Conservation (phyloP, 169 alveolate species). For the Perkinsus chesapeaki region DNA sequence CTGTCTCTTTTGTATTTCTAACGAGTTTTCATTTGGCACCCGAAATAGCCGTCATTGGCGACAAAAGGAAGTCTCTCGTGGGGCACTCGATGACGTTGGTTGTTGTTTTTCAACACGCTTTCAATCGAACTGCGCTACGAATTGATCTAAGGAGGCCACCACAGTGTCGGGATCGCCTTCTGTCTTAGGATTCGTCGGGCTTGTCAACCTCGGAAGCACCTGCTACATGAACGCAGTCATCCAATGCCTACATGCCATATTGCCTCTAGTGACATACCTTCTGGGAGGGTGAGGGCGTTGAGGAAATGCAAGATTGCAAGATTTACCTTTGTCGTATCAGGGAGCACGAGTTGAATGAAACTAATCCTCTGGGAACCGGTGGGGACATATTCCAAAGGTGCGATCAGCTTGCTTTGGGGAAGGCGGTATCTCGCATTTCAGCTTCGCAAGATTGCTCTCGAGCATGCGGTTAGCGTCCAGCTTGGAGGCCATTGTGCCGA, state of each 20-base stretch:
- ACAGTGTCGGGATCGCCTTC: background rate
- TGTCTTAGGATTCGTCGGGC: conserved; percentile 83
- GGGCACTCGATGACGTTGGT: too few relatives aligned
- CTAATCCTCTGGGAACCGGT: background rate
- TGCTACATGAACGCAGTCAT: conserved; percentile 95
- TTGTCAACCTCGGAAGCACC: conserved; percentile 89
- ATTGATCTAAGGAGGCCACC: background rate
- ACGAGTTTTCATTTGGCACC: background rate
- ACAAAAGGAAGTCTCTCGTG: too few relatives aligned
- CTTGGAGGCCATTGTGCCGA: background rate
- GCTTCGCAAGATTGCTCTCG: background rate
- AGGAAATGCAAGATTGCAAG: background rate
- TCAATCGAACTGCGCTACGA: background rate
- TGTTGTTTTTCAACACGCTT: background rate
- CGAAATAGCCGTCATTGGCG: too few relatives aligned
- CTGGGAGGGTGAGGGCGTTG: background rate
- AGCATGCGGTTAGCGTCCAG: background rate
- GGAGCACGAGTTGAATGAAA: background rate
- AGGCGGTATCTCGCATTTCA: background rate
- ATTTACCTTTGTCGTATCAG: background rate
- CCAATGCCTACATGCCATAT: conserved; percentile 34
- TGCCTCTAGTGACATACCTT: background rate
- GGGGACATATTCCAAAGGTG: background rate
- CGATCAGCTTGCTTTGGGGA: background rate
- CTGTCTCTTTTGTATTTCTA: background rate